phyloP scores from a whole-genome alignment of 495 filamentous ascomycete species.

The Aspergillus nanangensis region DNA sequence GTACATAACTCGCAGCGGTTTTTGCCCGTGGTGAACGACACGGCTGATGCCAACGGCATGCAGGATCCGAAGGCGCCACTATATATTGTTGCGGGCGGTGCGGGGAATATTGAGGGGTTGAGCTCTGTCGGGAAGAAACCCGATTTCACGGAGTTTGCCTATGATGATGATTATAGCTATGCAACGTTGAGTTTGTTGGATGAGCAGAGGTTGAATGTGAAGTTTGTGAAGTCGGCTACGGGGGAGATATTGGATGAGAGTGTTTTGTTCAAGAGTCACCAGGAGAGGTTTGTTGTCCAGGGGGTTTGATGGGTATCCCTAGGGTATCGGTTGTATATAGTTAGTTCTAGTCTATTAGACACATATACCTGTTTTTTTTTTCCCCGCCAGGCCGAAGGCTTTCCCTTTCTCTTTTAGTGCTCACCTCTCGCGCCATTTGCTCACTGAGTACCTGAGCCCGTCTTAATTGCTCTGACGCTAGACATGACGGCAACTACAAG shows the following conservation, averaged over 20 bases:
- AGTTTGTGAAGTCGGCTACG: conserved; percentile 44
- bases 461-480: too few relatives aligned
- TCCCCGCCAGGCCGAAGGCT: too few relatives aligned
- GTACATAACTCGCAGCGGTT: conserved; percentile 55
- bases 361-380: too few relatives aligned
- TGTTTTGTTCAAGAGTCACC: conserved; percentile 48
- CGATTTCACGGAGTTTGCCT: conserved; percentile 48
- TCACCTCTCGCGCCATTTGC: too few relatives aligned
- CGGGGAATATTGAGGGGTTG: conserved; percentile 45
- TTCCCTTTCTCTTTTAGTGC: too few relatives aligned
- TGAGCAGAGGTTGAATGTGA: conserved; percentile 28
- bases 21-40: conserved; percentile 36
- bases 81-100: conserved; percentile 50
- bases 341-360: too few relatives aligned
- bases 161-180: conserved; percentile 55
- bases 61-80: conserved; percentile 49
- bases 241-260: conserved; percentile 49
- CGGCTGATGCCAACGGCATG: conserved; percentile 42
- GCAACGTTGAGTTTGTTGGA: conserved; percentile 29
- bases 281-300: conserved; percentile 46
- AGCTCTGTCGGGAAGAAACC: conserved; percentile 34
- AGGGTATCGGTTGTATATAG: too few relatives aligned
- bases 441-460: too few relatives aligned
- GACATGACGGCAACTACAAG: too few relatives aligned
- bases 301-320: too few relatives aligned